Evolutionary conservation across 306 rosid species (phyloP).

Genomic region (Spatholobus suberectus): DNA sequence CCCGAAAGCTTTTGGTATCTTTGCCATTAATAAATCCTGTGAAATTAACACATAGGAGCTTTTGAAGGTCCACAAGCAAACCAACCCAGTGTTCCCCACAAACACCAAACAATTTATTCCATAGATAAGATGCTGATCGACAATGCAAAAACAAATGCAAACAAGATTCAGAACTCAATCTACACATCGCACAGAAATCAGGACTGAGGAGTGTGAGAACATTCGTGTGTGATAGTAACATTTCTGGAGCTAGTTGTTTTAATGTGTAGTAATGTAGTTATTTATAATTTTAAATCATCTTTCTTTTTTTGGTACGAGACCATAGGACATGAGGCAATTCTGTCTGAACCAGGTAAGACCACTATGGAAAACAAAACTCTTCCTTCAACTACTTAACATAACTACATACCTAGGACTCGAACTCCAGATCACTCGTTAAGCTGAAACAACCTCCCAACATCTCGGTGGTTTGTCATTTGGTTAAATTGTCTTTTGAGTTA

Average conservation of each 20-base stretch:
- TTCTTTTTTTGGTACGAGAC: too few species aligned
- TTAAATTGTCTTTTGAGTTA: background rate
- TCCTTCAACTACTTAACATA: too few species aligned
- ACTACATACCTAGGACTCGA: too few species aligned
- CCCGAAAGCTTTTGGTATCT: background rate
- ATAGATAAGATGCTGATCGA: background rate
- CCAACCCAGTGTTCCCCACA: background rate
- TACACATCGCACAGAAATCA: background rate
- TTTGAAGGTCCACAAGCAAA: background rate
- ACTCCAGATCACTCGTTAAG: too few species aligned
- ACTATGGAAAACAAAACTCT: too few species aligned
- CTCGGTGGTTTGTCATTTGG: too few species aligned
- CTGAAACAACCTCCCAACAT: too few species aligned
- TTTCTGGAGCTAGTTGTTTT: constrained; percentile 2
- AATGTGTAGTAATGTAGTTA: background rate
- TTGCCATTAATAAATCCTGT: background rate
- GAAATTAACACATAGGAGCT: background rate
- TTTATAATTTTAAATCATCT: background rate
- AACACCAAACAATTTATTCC: background rate
- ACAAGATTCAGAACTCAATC: background rate
- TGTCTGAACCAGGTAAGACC: too few species aligned
- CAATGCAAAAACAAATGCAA: background rate
- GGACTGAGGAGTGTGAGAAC: background rate
- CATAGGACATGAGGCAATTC: too few species aligned
- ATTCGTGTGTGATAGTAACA: background rate